Evolutionary conservation across 2,329 filamentous ascomycete genomes (phyloP).

Genomic region (Amesomyces nigricolor): DNA sequence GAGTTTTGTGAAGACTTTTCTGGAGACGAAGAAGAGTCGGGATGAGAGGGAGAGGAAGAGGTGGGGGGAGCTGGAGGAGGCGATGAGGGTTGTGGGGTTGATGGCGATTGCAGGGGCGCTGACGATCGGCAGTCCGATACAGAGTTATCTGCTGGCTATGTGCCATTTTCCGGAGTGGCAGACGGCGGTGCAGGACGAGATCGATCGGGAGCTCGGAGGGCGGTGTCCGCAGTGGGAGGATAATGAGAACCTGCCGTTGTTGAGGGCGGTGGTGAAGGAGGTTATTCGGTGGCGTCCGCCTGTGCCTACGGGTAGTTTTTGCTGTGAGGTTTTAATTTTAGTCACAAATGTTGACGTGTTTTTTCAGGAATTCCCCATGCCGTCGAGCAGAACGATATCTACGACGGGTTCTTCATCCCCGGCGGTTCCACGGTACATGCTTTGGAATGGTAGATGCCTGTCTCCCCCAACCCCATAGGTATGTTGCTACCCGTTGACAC

Average conservation of each 20-base stretch:
- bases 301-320: slow-evolving; percentile 43
- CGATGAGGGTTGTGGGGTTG: slow-evolving; percentile 41
- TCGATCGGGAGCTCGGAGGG: slow-evolving; percentile 40
- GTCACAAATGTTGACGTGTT: too few relatives aligned
- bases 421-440: slow-evolving; percentile 48
- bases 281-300: slow-evolving; percentile 49
- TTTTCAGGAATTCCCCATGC: slow-evolving; percentile 44
- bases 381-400: slow-evolving; percentile 46
- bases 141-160: slow-evolving; percentile 37
- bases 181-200: slow-evolving; percentile 39
- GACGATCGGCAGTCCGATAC: slow-evolving; percentile 41
- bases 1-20: slow-evolving; percentile 39
- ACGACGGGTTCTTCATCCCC: slow-evolving; percentile 47
- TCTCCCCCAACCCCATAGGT: not conserved
- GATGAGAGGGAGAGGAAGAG: slow-evolving; percentile 28
- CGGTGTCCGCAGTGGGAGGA: slow-evolving; percentile 44
- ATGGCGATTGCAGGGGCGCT: slow-evolving; percentile 44
- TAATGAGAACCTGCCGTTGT: slow-evolving; percentile 39
- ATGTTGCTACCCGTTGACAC: not conserved
- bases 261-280: slow-evolving; percentile 48
- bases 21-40: slow-evolving; percentile 26
- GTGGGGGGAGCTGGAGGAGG: slow-evolving; percentile 34
- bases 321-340: too few relatives aligned
- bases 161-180: slow-evolving; percentile 31
- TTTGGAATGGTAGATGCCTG: slow-evolving; percentile 42